Percentiles rank a stretch among this genome's conserved stretches.
Evolutionary conservation across 495 filamentous ascomycete genomes (phyloP).

Genomic region (Cetradonia linearis): DNA sequence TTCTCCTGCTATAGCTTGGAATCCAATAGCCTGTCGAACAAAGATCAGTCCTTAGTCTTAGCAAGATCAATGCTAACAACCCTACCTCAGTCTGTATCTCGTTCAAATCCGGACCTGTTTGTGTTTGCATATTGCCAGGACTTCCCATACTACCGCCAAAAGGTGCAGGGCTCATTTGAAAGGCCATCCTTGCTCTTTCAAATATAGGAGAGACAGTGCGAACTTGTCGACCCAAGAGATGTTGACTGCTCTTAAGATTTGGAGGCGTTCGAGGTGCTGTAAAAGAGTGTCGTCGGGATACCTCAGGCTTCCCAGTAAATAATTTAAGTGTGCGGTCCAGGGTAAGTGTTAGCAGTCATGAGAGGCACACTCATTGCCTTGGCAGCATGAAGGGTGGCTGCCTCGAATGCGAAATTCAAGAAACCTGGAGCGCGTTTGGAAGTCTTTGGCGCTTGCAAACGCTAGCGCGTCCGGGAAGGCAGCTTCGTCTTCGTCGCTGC

Average conservation of each 20-base stretch:
- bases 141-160: constrained; percentile 27
- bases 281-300: constrained; percentile 24
- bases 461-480: constrained; percentile 14
- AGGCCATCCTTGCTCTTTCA: constrained; percentile 54
- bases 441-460: constrained; percentile 3
- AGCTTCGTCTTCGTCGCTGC: constrained; percentile 20
- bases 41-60: constrained; percentile 8
- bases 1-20: constrained; percentile 68
- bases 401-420: background rate
- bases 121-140: constrained; percentile 23
- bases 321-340: constrained; percentile 21
- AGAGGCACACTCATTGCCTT: background rate
- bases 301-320: constrained; percentile 17
- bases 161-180: constrained; percentile 40
- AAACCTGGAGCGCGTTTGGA: constrained; percentile 3
- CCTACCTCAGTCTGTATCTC: constrained; percentile 50
- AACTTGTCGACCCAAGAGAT: constrained; percentile 14
- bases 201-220: constrained; percentile 34
- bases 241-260: constrained; percentile 4
- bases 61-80: background rate
- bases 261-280: constrained; percentile 16
- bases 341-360: background rate
- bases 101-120: constrained; percentile 46
- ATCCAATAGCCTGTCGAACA: constrained; percentile 59
- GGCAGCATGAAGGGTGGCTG: constrained; percentile 1